Evolutionary conservation across 768 basidiomycete species (phyloP), one percentile per base, ranked within the genome.

Genomic region (Sporobolomyces phaffii): DNA sequence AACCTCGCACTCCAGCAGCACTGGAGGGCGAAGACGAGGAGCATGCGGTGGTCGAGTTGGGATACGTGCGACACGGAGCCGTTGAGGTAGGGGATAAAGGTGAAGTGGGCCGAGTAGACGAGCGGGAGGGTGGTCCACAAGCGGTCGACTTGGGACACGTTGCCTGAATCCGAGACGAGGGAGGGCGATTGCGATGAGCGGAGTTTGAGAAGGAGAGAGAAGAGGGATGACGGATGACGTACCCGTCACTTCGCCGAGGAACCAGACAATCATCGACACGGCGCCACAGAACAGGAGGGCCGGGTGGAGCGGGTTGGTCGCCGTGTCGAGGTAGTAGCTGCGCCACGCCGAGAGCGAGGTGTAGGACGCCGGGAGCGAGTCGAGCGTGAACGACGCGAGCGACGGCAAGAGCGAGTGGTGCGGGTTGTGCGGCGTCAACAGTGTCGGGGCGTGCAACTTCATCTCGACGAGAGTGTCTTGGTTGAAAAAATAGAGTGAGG

Each of bases 91-190:
- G 71, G 71, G 53, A 65, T 77, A 33, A 96, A 79, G 1, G 91
- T 87, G 75, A 85, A 91, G 75, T 90, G 90, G 1, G 86, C 84
- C 1, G 86, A 84, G 78, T 93, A 94, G 24, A 93, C 81, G 10
- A 87, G 82, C 0, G 93, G 92, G 28, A 79, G 75, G 77, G 91
- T 84, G 0, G 88, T 82, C 84, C 84, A 84, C 18, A 91, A 75
- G 33, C 89, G 84, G 79, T 97, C 91, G 29, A 93, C 90, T 75
- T 91, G 89, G 2, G 87, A 89, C 52, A 88, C 87, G 73, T 93
- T 92, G 45, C 83, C 82, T 68, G 22, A 8, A 40, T 18, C 3
- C 6, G 7, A 4, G 14, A 28, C 7, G 41, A 26, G n/a, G n/a
- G 36, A 13, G 52, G n/a, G 52, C 36, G 22, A 26, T 5, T 24